Conservation (phyloP, 2,329 filamentous ascomycete species). For the Exophiala calicioides region DNA sequence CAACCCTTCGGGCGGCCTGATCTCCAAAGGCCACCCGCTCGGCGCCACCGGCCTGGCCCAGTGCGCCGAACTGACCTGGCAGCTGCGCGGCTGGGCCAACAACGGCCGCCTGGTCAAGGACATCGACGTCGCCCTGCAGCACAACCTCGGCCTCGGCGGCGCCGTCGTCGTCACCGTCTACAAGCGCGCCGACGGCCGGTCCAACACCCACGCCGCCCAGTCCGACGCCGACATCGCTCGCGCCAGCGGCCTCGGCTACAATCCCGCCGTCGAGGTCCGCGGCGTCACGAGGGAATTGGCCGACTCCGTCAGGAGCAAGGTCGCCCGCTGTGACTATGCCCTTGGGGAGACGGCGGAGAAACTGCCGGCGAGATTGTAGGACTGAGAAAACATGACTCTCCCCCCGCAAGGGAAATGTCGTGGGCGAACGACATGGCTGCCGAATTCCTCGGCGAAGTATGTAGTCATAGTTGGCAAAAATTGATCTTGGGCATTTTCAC, state of each 20-base stretch:
- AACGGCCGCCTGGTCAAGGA: conserved; percentile 68
- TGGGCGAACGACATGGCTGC: too few relatives aligned
- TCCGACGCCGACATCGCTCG: conserved; percentile 65
- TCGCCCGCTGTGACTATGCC: conserved; percentile 70
- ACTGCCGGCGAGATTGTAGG: conserved; percentile 65
- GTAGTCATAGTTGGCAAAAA: too few relatives aligned
- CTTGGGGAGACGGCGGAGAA: conserved; percentile 72
- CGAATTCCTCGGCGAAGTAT: too few relatives aligned
- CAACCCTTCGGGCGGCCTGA: conserved; percentile 91
- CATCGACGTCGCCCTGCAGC: conserved; percentile 77
- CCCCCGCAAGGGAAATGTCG: too few relatives aligned
- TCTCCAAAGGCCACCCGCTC: conserved; percentile 92
- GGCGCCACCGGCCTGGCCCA: conserved; percentile 91
- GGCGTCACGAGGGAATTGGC: conserved; percentile 79
- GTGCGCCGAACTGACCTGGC: conserved; percentile 96
- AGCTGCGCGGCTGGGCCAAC: conserved; percentile 92
- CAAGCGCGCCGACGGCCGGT: conserved; percentile 72
- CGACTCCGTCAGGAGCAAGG: conserved; percentile 69
- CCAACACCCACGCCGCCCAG: conserved; percentile 57
- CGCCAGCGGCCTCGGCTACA: conserved; percentile 76
- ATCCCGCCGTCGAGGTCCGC: conserved; percentile 84
- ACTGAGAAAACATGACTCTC: not conserved
- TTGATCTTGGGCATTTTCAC: too few relatives aligned
- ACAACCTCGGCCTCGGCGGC: conserved; percentile 89
- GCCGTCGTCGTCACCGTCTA: conserved; percentile 91